phyloP scores from a whole-genome alignment of 768 basidiomycete genomes.

The Russula virescens region DNA sequence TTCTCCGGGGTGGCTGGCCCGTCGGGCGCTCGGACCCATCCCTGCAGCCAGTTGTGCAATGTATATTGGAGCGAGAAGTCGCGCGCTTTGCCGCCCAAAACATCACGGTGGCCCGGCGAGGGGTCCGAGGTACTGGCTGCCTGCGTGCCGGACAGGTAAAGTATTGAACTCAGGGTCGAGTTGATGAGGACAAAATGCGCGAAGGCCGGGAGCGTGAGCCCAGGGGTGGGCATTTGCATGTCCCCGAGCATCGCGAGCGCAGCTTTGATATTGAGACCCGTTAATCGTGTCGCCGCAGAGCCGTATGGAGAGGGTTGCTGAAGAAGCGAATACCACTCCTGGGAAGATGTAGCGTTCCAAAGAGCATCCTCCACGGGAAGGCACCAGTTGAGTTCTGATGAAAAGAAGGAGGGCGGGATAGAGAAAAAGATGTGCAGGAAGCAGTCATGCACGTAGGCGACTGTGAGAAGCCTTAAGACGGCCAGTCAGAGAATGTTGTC shows the following conservation, averaged over 20 bases:
- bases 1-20: slow-evolving; percentile 8
- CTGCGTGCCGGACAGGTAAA: not conserved
- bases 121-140: not conserved
- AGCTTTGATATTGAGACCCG: slow-evolving; percentile 16
- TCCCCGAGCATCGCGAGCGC: slow-evolving; percentile 22
- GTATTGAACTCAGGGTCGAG: slow-evolving; percentile 24
- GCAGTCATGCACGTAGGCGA: slow-evolving; percentile 49
- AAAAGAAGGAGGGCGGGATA: slow-evolving; percentile 40
- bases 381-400: slow-evolving; percentile 40
- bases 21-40: slow-evolving; percentile 34
- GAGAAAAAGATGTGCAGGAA: slow-evolving; percentile 45
- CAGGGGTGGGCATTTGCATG: slow-evolving; percentile 8
- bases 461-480: slow-evolving; percentile 18
- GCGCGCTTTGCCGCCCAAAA: slow-evolving; percentile 16
- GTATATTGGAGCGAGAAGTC: slow-evolving; percentile 38
- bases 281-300: slow-evolving; percentile 7
- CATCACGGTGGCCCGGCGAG: not conserved
- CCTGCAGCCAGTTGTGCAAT: slow-evolving; percentile 49
- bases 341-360: slow-evolving; percentile 41
- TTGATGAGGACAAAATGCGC: slow-evolving; percentile 28
- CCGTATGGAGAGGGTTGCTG: slow-evolving; percentile 33
- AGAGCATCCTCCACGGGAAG: slow-evolving; percentile 48
- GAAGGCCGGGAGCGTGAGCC: slow-evolving; percentile 19
- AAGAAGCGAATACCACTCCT: slow-evolving; percentile 43
- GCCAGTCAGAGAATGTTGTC: not conserved